These are phyloP conservation scores for Pythium vanterpoolii DNA, from an alignment of 352 stramenopile species.

Conservation along the genomic window DNA sequence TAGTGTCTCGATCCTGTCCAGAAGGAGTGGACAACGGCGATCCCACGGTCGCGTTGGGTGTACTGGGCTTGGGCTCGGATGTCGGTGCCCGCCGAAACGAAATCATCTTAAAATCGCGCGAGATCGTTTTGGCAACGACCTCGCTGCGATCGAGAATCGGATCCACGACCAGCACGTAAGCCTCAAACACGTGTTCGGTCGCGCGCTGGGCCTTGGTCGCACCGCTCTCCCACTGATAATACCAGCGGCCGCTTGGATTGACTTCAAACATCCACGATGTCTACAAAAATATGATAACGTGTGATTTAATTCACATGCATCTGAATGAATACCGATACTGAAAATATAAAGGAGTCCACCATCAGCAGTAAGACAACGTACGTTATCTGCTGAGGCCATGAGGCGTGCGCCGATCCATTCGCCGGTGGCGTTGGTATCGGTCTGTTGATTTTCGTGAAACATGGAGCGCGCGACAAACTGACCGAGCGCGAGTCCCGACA, in stretches of 20 bases:
- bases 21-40: not conserved
- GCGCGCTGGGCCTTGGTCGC: constrained; percentile 53
- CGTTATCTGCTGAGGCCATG: constrained; percentile 15
- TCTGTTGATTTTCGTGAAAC: constrained; percentile 19
- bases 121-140: not conserved
- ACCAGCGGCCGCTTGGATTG: constrained; percentile 51
- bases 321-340: too few relatives aligned
- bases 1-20: not conserved
- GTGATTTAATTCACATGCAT: too few relatives aligned
- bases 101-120: constrained; percentile 6
- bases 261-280: constrained; percentile 35
- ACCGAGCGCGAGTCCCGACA: not conserved
- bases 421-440: constrained; percentile 30
- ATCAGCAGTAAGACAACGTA: constrained; percentile 9
- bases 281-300: not conserved
- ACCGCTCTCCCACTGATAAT: constrained; percentile 66
- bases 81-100: constrained; percentile 8
- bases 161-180: constrained; percentile 3
- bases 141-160: not conserved
- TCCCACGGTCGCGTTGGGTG: not conserved
- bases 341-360: too few relatives aligned
- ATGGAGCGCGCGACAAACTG: constrained; percentile 2
- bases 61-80: not conserved
- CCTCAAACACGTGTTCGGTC: constrained; percentile 43
- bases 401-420: constrained; percentile 42